Conservation (phyloP, 176 grass and related monocot genomes). For the Zea mays region DNA sequence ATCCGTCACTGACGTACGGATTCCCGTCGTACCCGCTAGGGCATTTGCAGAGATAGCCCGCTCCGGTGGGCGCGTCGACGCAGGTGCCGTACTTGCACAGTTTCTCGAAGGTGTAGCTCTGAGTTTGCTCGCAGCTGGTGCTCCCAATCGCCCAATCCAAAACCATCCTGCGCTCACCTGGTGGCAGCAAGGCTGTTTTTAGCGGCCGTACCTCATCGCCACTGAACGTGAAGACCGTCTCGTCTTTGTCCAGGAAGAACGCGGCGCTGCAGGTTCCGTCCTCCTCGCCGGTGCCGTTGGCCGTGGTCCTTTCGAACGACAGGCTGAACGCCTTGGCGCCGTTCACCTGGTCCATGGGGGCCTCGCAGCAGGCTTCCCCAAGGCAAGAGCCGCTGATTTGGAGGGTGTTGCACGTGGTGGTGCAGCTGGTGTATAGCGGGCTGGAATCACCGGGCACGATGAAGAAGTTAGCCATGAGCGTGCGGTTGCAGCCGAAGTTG, state of each 20-base stretch:
- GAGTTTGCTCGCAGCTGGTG: not conserved
- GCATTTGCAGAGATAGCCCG: conserved; percentile 36
- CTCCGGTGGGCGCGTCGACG: conserved; percentile 10
- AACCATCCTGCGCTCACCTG: conserved; percentile 6
- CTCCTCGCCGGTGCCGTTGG: not conserved
- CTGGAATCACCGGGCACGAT: no score
- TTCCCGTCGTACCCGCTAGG: conserved; percentile 14
- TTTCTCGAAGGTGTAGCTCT: not conserved
- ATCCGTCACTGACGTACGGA: conserved; percentile 4
- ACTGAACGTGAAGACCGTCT: conserved; percentile 6
- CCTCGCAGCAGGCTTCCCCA: conserved; percentile 23
- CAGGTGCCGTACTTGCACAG: conserved; percentile 20
- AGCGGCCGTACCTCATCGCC: not conserved
- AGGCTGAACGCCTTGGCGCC: not conserved
- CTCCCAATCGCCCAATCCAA: conserved; percentile 37
- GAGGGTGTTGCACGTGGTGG: not conserved
- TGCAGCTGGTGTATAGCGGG: not conserved
- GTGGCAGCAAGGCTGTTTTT: not conserved
- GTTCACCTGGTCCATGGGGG: not conserved
- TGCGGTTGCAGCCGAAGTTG: conserved; percentile 26
- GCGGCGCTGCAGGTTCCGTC: conserved; percentile 18
- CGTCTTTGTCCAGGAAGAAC: conserved; percentile 27
- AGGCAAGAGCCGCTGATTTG: not conserved
- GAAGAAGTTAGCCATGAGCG: not conserved
- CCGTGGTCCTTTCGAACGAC: not conserved